Conservation (phyloP, 2,329 filamentous ascomycete species). For the Paecilomyces sp. region DNA sequence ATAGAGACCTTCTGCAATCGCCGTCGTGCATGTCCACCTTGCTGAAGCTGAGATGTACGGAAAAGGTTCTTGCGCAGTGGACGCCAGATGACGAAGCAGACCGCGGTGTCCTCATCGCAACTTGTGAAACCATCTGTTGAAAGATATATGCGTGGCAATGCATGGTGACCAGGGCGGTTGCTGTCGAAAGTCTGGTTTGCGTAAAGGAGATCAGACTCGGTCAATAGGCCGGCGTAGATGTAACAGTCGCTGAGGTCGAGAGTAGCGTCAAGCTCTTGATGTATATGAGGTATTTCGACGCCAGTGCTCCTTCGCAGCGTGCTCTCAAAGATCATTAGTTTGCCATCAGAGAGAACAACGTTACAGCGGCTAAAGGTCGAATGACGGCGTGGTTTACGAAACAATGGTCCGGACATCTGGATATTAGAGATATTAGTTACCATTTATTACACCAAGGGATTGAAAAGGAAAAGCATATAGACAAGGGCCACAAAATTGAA, state of each 20-base stretch:
- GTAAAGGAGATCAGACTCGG: constrained; percentile 56
- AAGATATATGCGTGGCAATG: constrained; percentile 53
- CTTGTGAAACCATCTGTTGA: constrained; percentile 53
- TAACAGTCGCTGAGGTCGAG: constrained; percentile 59
- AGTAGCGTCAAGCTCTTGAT: constrained; percentile 53
- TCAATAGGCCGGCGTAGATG: constrained; percentile 57
- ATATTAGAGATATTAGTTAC: constrained; percentile 5
- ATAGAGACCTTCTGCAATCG: constrained; percentile 52
- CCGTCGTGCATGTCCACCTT: constrained; percentile 35
- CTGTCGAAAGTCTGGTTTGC: constrained; percentile 58
- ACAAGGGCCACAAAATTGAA: neutral
- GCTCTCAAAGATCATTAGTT: constrained; percentile 56
- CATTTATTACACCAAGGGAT: neutral
- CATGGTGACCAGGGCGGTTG: constrained; percentile 53
- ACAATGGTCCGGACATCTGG: constrained; percentile 54
- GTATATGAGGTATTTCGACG: constrained; percentile 51
- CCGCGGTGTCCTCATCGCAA: constrained; percentile 59
- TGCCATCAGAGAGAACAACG: constrained; percentile 54
- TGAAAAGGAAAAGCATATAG: neutral
- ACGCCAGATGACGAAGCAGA: constrained; percentile 62
- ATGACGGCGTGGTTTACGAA: constrained; percentile 57
- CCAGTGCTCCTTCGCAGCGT: constrained; percentile 50
- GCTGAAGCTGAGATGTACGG: constrained; percentile 32
- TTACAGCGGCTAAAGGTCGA: constrained; percentile 54
- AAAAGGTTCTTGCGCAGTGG: constrained; percentile 52